Base-by-base conservation (phyloP, 805 yeast genomes). In the Candida incommunis region DNA sequence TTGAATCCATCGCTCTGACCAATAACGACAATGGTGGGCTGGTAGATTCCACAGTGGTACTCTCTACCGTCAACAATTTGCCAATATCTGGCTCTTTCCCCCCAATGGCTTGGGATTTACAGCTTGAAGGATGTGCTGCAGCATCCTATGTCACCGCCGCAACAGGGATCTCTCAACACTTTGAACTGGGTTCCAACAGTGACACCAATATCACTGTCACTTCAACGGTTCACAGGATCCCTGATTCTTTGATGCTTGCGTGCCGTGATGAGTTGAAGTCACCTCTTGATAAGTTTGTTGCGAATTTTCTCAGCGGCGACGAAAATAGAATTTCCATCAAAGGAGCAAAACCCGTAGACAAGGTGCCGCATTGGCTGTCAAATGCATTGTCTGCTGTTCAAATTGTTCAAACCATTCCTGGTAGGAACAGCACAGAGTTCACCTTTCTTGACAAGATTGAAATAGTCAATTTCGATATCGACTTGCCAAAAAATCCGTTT, bases 101-200 rank as follows among this genome's bases (percentile, higher is more conserved):
- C 1, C 40, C 46, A 5, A 31, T 59, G 22, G 25, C 43, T 3
- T 61, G 66, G 66, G 35, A 41, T 0, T 41, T 60, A 7, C 49
- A 49, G 44, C 50, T 61, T 2, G 52, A 52, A 1, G 63, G 59
- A n/a, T 61, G 66, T 42, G 45, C 40, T 9, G 34, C 41, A 3
- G 45, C 37, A 5, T 31, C 37, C 7, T 31, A 31, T 16, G 20
- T 31, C n/a, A n/a, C 18, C 7, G 37, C n/a, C 20, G n/a, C 18
- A 5, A 31, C 20, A 9, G 37, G 37, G 20, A 7, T 31, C 7
- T 31, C 37, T n/a, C 5, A n/a, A 5, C 18, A 31, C 9, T 16
- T 31, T 2, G 25, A 43, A 4, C 22, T 53, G 13, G 34, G 21
- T n/a, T 45, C 52, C 3, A 20, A 45, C n/a, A 20, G 41, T 3